Evolutionary conservation across 2,329 filamentous ascomycete genomes (phyloP).

Genomic region (Calonectria honghensis): DNA sequence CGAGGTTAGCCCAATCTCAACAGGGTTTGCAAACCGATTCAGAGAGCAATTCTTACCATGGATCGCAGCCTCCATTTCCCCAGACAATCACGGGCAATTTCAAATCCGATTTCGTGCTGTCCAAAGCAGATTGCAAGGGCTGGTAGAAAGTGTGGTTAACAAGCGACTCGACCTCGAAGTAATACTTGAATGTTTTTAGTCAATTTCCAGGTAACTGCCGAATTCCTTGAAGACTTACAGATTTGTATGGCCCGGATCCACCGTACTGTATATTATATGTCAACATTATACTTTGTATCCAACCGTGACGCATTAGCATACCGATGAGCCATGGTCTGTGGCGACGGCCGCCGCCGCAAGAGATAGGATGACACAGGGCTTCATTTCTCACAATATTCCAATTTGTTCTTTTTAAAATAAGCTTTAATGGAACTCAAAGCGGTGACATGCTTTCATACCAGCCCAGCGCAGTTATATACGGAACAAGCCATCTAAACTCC

Average conservation of each 20-base stretch:
- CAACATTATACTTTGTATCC: background rate
- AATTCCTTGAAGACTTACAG: background rate
- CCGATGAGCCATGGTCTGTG: constrained; percentile 15
- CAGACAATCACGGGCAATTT: constrained; percentile 10
- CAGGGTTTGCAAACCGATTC: no score
- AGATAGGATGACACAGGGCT: background rate
- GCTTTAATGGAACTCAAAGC: background rate
- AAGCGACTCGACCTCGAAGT: constrained; percentile 14
- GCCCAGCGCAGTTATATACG: background rate
- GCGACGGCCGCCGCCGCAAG: background rate
- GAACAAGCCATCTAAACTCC: no score
- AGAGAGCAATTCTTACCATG: background rate
- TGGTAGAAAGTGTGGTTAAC: constrained; percentile 18
- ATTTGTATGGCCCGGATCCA: constrained; percentile 16
- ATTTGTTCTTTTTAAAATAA: background rate
- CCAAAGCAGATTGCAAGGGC: background rate
- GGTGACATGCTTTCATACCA: background rate
- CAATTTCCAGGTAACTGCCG: background rate
- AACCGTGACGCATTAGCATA: background rate
- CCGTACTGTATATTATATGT: background rate
- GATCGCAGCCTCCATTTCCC: constrained; percentile 20
- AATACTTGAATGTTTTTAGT: background rate
- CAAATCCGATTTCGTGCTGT: background rate
- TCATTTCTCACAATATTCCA: background rate
- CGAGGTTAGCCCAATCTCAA: background rate